phyloP scores from a whole-genome alignment of 352 stramenopile genomes.

The Phytopythium vexans region DNA sequence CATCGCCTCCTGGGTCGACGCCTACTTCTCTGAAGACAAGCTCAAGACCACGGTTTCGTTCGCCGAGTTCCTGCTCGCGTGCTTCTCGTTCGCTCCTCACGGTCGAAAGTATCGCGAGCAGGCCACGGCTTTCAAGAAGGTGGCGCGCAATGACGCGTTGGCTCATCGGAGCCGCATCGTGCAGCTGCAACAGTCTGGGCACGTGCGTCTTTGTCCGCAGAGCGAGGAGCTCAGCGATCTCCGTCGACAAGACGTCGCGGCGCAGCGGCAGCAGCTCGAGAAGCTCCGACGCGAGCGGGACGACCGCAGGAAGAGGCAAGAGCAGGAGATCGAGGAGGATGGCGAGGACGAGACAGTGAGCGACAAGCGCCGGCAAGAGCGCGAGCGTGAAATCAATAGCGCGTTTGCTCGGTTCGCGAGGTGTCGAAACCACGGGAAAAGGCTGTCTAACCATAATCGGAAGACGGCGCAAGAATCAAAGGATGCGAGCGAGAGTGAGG shows the following conservation, averaged over 20 bases:
- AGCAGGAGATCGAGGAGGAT: conserved; percentile 14
- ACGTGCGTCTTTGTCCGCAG: conserved; percentile 63
- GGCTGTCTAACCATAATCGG: no score
- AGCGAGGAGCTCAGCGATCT: not conserved
- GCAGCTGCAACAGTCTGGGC: conserved; percentile 63
- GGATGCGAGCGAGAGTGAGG: conserved; percentile 8
- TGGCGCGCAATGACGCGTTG: conserved; percentile 43
- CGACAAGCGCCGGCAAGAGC: conserved; percentile 3
- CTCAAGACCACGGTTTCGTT: conserved; percentile 26
- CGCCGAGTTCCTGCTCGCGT: conserved; percentile 58
- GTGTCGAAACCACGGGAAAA: conserved; percentile 1
- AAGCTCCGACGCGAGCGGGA: conserved; percentile 6
- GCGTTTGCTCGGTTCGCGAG: conserved; percentile 24
- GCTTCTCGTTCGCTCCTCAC: conserved; percentile 47
- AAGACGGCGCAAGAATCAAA: not conserved
- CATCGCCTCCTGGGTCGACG: conserved; percentile 28
- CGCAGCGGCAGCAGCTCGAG: conserved; percentile 2
- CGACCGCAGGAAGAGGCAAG: conserved; percentile 8
- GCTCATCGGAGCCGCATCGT: conserved; percentile 61
- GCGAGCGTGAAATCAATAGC: conserved; percentile 21
- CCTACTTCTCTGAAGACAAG: conserved; percentile 13
- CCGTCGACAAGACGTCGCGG: not conserved
- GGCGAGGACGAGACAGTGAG: conserved; percentile 17
- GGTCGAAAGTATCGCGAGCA: conserved; percentile 14
- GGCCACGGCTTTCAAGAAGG: conserved; percentile 16